Evolutionary conservation across 2,329 filamentous ascomycete genomes (phyloP).

Genomic region (Alternaria sp.): DNA sequence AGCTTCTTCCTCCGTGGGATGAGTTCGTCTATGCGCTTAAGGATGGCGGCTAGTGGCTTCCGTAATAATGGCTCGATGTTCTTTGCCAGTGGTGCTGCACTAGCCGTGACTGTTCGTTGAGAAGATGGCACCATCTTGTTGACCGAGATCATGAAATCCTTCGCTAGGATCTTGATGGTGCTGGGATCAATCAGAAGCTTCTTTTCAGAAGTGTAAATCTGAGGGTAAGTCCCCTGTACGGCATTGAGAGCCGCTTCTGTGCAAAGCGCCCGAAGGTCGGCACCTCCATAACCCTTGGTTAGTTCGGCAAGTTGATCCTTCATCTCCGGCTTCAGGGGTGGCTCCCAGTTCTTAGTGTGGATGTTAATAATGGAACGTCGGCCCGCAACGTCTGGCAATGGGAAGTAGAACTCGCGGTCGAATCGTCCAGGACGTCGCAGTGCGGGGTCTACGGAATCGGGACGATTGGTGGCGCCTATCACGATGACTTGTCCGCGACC

Average conservation of each 20-base stretch:
- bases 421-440: slow-evolving; percentile 92
- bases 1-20: slow-evolving; percentile 85
- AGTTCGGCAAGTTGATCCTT: slow-evolving; percentile 83
- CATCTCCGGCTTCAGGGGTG: slow-evolving; percentile 74
- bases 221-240: slow-evolving; percentile 92
- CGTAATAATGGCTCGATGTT: slow-evolving; percentile 81
- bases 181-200: slow-evolving; percentile 87
- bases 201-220: slow-evolving; percentile 90
- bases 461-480: slow-evolving; percentile 97
- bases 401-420: slow-evolving; percentile 98
- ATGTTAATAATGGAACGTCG: slow-evolving; percentile 91
- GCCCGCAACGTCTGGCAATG: slow-evolving; percentile 80
- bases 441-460: slow-evolving; percentile 96
- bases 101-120: slow-evolving; percentile 84
- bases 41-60: slow-evolving; percentile 72
- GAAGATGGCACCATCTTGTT: slow-evolving; percentile 97
- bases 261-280: slow-evolving; percentile 89
- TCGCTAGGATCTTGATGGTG: slow-evolving; percentile 84
- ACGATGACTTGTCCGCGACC: slow-evolving; percentile 84
- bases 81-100: slow-evolving; percentile 79
- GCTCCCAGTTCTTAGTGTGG: slow-evolving; percentile 92
- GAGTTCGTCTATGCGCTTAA: slow-evolving; percentile 72
- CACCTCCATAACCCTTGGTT: slow-evolving; percentile 96
- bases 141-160: slow-evolving; percentile 96
- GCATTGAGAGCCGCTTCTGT: slow-evolving; percentile 96